These are phyloP conservation scores for Agastache rugosa DNA, from an alignment of 257 asterid genomes.

Conservation along the genomic window DNA sequence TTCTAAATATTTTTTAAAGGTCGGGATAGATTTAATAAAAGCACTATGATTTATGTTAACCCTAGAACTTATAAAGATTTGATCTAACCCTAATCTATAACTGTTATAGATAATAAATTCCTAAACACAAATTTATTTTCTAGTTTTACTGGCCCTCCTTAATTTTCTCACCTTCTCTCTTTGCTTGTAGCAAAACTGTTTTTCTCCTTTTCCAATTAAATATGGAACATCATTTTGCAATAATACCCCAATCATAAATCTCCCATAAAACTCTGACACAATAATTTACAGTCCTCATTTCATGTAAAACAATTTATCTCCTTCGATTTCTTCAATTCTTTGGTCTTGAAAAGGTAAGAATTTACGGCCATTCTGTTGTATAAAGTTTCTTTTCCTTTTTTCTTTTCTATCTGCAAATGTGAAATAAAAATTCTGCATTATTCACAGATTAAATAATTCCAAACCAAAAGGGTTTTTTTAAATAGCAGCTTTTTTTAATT, in stretches of 20 bases:
- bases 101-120: neutral
- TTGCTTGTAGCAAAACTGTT: neutral
- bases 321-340: conserved; percentile 27
- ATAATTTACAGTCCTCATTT: neutral
- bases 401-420: neutral
- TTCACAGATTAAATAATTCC: neutral
- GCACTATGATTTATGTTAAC: no score
- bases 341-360: conserved; percentile 21
- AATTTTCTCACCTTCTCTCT: conserved; percentile 22
- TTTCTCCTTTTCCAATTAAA: conserved; percentile 1
- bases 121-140: neutral
- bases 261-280: conserved; percentile 30
- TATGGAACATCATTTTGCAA: conserved; percentile 13
- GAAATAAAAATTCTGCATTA: neutral
- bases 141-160: conserved; percentile 41
- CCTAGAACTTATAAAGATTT: no score
- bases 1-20: no score
- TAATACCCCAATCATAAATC: conserved; percentile 4
- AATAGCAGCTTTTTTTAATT: neutral
- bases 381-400: neutral
- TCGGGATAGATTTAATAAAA: no score
- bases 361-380: no score
- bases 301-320: conserved; percentile 16
- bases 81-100: no score
- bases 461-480: neutral